phyloP scores from a whole-genome alignment of 1,284 basidiomycete genomes.

The Trametes pubescens region DNA sequence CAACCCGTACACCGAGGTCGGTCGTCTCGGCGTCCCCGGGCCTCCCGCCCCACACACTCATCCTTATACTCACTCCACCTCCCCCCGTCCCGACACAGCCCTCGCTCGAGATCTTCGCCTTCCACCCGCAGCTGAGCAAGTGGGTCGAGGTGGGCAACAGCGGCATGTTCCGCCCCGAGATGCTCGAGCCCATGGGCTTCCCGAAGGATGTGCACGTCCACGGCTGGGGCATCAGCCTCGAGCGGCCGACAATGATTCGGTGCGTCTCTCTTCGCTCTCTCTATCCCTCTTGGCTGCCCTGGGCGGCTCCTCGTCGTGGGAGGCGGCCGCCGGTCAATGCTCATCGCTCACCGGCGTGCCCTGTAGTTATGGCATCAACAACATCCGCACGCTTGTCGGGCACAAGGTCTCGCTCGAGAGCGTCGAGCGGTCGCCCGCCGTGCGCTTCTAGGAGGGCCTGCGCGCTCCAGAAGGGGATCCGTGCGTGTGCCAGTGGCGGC shows the following conservation, averaged over 20 bases:
- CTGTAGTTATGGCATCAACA: slow-evolving; percentile 85
- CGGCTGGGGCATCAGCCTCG: slow-evolving; percentile 96
- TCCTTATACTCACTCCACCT: slow-evolving; percentile 2
- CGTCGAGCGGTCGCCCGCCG: slow-evolving; percentile 90
- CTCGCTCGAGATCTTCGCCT: slow-evolving; percentile 99
- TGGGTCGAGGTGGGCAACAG: slow-evolving; percentile 98
- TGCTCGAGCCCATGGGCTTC: slow-evolving; percentile 99
- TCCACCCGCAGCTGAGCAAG: slow-evolving; percentile 92
- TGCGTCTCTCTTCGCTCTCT: slow-evolving; percentile 49
- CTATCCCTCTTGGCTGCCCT: not conserved
- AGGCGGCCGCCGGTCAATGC: not conserved
- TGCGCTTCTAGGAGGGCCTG: slow-evolving; percentile 70
- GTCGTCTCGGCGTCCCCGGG: slow-evolving; percentile 28
- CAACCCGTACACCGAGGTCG: slow-evolving; percentile 95
- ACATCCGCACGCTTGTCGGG: slow-evolving; percentile 96
- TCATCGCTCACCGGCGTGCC: slow-evolving; percentile 10
- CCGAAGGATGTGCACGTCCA: slow-evolving; percentile 97
- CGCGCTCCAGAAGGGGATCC: not conserved
- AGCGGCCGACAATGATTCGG: slow-evolving; percentile 99
- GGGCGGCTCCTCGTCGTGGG: slow-evolving; percentile 8
- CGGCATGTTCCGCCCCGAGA: slow-evolving; percentile 99
- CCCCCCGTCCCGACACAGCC: slow-evolving; percentile 63
- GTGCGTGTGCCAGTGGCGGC: not conserved
- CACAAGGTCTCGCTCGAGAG: slow-evolving; percentile 95
- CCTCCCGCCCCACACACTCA: slow-evolving; percentile 2